These are phyloP conservation scores for Dendrobium chrysotoxum DNA, from an alignment of 106 monocot species.

Conservation along the genomic window DNA sequence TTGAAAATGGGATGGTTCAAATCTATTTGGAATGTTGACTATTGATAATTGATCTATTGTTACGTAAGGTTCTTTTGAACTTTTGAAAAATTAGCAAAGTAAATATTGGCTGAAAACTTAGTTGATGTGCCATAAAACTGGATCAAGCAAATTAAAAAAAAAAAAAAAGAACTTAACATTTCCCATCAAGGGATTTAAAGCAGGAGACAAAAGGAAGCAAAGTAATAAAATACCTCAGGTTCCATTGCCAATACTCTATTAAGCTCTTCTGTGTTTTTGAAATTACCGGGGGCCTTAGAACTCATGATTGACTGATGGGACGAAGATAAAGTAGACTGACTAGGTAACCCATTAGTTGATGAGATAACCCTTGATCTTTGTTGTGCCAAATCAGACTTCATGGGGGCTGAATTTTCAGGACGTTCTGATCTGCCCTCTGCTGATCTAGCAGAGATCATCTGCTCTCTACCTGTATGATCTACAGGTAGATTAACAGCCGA, in stretches of 20 bases:
- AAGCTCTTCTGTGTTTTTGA: slow-evolving; percentile 39
- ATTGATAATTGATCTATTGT: too few relatives aligned
- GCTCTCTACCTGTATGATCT: slow-evolving; percentile 45
- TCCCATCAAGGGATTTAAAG: neutral
- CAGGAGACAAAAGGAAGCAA: neutral
- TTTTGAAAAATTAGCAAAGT: neutral
- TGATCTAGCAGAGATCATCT: slow-evolving; percentile 36
- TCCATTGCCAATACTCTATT: slow-evolving; percentile 33
- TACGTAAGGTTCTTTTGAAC: too few relatives aligned
- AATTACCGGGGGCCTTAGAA: slow-evolving; percentile 27
- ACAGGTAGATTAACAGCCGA: slow-evolving; percentile 22
- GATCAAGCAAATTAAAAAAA: neutral
- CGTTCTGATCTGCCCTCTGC: slow-evolving; percentile 52
- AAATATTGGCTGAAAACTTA: neutral
- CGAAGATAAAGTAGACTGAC: neutral
- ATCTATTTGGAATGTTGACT: too few relatives aligned
- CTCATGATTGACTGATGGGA: slow-evolving; percentile 12
- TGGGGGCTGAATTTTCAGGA: slow-evolving; percentile 23
- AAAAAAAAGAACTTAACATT: neutral
- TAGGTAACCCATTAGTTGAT: slow-evolving; percentile 28
- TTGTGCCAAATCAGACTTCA: slow-evolving; percentile 32
- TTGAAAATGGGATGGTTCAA: too few relatives aligned
- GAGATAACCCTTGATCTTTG: slow-evolving; percentile 29
- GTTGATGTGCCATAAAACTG: neutral
- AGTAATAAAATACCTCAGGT: slow-evolving; percentile 47